Base-by-base conservation (phyloP, 2,329 filamentous ascomycete genomes). In the Pseudogymnoascus sp. region DNA sequence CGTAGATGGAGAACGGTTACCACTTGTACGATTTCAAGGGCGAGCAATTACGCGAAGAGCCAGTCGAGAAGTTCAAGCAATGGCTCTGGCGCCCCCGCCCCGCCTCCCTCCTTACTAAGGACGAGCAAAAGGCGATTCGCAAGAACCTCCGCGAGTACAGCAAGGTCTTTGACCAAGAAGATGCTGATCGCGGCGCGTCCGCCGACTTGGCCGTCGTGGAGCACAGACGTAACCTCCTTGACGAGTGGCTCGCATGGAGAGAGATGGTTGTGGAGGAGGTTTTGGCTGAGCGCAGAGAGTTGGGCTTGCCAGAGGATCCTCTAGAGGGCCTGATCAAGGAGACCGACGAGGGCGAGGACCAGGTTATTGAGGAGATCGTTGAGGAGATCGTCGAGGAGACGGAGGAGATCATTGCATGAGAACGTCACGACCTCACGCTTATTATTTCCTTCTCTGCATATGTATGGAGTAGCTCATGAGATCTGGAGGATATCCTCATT, bases 111-210 rank as follows among this genome's bases (percentile, higher is more conserved):
- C 89, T 99, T 64, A 88, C 85, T 76, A 96, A 96, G 80, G 93
- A 98, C 67, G 93, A 99, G 82, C 95, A 98, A 81, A 96, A 97
- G 83, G 85, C 89, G 72, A 91, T 98, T 72, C 93, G 96, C 81
- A 97, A 96, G 86, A 99, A 97, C 79, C 87, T 99, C 62, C 90
- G 93, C 70, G 95, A 98, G 78, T 99, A 97, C 85, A 91, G 88
- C 76, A 90, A 91, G 74, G 82, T 90, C 68, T 99, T 99, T 76
- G 95, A 99, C 70, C 91, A 96, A 78, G 89, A 96, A 75, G 96
- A 99, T 77, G 86, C 89, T 67, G 92, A 96, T 74, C 92, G 93
- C 74, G 93, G 93, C 73, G 93, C 93, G 66, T 93, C 91, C 63
- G 95, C 93, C 71, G 95, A 98, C 79, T 86, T 93, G 72, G 93